Evolutionary conservation across 306 rosid species (phyloP), one percentile per base, ranked within the genome.

Genomic region (Pyrus pyrifolia): DNA sequence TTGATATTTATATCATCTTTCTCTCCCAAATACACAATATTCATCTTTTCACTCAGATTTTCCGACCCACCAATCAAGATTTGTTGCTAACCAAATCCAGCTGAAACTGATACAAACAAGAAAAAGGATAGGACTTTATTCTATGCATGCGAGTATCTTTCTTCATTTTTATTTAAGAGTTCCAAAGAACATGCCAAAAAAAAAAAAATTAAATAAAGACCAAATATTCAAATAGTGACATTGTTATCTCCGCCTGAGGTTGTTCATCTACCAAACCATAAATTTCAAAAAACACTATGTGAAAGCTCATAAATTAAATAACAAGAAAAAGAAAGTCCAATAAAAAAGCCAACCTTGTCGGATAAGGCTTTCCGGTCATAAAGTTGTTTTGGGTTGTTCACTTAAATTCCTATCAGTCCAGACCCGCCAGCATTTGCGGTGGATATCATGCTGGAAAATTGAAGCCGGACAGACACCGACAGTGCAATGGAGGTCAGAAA

Each of bases 201-300:
- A 77, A 1, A 0, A 38, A 38, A 38, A 23, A n/a, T n/a, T 35
- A 6, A 61, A 57, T n/a, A 5, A 45, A 46, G 38, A 17, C 79
- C 23, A 66, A 76, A 71, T 64, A 61, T 65, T 11, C 23, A 73
- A 69, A 69, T 72, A 27, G 14, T 42, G 17, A 51, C 92, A 81
- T 88, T 68, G 93, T 80, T 84, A 84, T 88, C 91, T 88, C 93
- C 91, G 93, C 72, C 87, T 6, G 52, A 73, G 91, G 85, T 90
- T 73, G 97, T 82, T 91, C 79, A 88, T 87, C 98, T 85, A 85
- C 96, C 92, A 85, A 80, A 83, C 88, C 61, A 78, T 53, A 83
- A 73, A 73, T 81, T 70, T 80, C 65, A 63, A 59, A 23, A 7
- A 7, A 19, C 70, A 67, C 61, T 4, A 38, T 33, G 31, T 2